Percentiles rank a stretch among this genome's conserved stretches.
These are phyloP conservation scores for Wallacemonas collosoma DNA, from an alignment of 208 protist species.

Conservation along the genomic window DNA sequence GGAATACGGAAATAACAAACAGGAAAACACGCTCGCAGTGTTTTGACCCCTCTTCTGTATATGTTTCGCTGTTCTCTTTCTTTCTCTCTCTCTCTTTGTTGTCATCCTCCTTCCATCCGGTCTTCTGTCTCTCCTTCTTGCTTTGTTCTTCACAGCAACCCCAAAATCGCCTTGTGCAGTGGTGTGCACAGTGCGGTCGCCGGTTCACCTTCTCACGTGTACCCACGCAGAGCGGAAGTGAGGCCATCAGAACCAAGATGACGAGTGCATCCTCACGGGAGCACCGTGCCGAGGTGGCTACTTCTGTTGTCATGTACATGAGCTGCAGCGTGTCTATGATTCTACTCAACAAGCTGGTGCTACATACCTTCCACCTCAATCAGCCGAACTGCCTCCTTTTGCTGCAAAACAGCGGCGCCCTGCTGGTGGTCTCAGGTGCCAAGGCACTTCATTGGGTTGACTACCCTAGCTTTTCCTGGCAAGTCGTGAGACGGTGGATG, in stretches of 20 bases:
- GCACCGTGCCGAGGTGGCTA: conserved; percentile 19
- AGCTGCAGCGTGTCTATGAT: conserved; percentile 86
- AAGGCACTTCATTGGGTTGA: conserved; percentile 44
- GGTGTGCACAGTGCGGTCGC: too few species aligned
- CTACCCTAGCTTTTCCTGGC: conserved; percentile 61
- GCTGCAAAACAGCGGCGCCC: conserved; percentile 68
- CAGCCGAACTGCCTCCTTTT: conserved; percentile 73
- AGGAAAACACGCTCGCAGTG: too few species aligned
- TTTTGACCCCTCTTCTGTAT: too few species aligned
- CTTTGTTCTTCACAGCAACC: too few species aligned
- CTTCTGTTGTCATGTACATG: conserved; percentile 70
- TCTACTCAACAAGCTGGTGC: conserved; percentile 85
- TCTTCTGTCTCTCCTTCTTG: too few species aligned
- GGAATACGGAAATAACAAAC: too few species aligned
- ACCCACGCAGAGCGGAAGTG: too few species aligned
- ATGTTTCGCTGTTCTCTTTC: too few species aligned
- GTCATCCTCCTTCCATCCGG: too few species aligned
- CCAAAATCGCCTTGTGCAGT: too few species aligned
- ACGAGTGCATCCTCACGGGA: not conserved
- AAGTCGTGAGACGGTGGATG: conserved; percentile 61
- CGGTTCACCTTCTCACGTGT: too few species aligned
- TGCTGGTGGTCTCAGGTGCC: conserved; percentile 53
- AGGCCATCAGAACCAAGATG: not conserved
- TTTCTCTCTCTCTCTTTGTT: too few species aligned
- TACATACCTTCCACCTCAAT: conserved; percentile 65